phyloP scores from a whole-genome alignment of 208 protist genomes.

The Leishmania gerbilli region DNA sequence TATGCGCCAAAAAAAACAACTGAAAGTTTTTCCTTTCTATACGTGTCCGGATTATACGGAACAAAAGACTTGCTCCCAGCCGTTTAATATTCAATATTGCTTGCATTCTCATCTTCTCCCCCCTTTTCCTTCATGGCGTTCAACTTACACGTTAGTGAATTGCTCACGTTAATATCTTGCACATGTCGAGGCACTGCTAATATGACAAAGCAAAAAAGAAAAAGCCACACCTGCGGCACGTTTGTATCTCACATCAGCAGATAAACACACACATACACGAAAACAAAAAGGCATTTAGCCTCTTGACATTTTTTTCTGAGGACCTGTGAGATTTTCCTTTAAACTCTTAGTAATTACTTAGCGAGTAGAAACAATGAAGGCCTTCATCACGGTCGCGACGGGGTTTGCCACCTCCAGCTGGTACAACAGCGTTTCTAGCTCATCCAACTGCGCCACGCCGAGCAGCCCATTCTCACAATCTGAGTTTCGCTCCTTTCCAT shows the following conservation, averaged over 20 bases:
- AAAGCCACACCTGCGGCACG: not conserved
- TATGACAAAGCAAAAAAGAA: no score
- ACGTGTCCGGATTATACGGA: not conserved
- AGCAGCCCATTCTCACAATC: constrained; percentile 74
- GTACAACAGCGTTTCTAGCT: constrained; percentile 37
- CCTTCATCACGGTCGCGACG: constrained; percentile 49
- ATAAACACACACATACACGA: not conserved
- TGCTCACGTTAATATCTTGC: not conserved
- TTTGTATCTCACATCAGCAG: constrained; percentile 1
- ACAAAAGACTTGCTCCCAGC: not conserved
- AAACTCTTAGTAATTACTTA: not conserved
- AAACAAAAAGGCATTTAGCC: not conserved
- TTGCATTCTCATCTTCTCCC: not conserved
- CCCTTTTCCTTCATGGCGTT: not conserved
- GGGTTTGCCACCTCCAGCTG: constrained; percentile 68
- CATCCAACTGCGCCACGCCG: constrained; percentile 38
- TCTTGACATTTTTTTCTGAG: not conserved
- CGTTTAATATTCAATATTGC: not conserved
- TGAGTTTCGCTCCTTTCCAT: constrained; percentile 77
- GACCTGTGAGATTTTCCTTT: constrained; percentile 8
- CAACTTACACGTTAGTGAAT: not conserved
- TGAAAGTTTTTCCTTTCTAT: not conserved
- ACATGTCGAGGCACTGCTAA: not conserved
- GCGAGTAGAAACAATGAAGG: constrained; percentile 53
- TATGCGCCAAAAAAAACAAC: not conserved